Evolutionary conservation across 2,329 filamentous ascomycete species (phyloP).

Genomic region (Hypoxylon sp.): DNA sequence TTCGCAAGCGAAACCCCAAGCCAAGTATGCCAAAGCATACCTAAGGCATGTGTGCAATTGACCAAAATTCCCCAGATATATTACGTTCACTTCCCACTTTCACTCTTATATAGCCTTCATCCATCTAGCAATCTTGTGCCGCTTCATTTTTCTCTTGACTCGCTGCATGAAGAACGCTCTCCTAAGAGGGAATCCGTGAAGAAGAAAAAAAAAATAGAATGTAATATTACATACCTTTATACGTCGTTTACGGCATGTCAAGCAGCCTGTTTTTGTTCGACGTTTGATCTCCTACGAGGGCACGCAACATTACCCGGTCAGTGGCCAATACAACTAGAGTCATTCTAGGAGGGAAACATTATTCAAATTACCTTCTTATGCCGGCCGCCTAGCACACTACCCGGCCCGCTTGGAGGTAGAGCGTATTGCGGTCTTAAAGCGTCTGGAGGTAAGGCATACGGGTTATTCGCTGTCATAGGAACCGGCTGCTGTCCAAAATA

Average conservation of each 20-base stretch:
- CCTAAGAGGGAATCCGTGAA: slow-evolving; percentile 1
- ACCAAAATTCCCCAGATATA: slow-evolving; percentile 21
- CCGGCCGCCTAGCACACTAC: slow-evolving; percentile 63
- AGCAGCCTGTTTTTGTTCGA: slow-evolving; percentile 74
- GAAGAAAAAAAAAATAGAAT: slow-evolving; percentile 43
- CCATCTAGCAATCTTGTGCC: slow-evolving; percentile 6
- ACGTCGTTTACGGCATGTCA: slow-evolving; percentile 73
- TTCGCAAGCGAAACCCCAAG: slow-evolving; percentile 56
- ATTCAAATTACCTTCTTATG: slow-evolving; percentile 68
- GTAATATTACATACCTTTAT: slow-evolving; percentile 69
- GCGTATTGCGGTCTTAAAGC: slow-evolving; percentile 62
- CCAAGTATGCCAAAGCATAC: slow-evolving; percentile 44
- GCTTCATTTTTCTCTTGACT: not conserved
- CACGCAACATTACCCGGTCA: slow-evolving; percentile 48
- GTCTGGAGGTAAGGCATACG: slow-evolving; percentile 64
- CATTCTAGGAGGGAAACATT: slow-evolving; percentile 21
- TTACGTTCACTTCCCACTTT: slow-evolving; percentile 17
- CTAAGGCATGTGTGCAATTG: slow-evolving; percentile 27
- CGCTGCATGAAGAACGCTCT: not conserved
- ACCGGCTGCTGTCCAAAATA: slow-evolving; percentile 61
- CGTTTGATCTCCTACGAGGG: slow-evolving; percentile 71
- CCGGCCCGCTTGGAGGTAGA: slow-evolving; percentile 64
- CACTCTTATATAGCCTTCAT: slow-evolving; percentile 16
- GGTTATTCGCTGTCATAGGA: slow-evolving; percentile 53
- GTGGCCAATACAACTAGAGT: slow-evolving; percentile 42